These are phyloP conservation scores for Lolium multiflorum DNA, from an alignment of 176 grass and related monocot species.

Conservation along the genomic window DNA sequence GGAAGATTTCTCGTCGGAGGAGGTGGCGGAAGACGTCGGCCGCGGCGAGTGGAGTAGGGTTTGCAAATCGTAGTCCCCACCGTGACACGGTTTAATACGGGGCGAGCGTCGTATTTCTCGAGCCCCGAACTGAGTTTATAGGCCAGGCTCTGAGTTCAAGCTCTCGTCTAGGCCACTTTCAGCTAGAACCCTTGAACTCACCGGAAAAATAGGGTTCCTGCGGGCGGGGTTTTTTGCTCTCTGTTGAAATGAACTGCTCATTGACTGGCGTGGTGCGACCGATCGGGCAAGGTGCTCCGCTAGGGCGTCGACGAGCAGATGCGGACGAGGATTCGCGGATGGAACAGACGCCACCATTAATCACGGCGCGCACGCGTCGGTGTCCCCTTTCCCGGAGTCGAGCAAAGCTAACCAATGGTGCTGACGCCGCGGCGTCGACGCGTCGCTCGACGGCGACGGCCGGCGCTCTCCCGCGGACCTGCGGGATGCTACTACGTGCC, in stretches of 20 bases:
- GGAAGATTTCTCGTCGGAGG: too few species aligned
- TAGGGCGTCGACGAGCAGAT: slow-evolving; percentile 16
- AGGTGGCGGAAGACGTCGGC: too few species aligned
- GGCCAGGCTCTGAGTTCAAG: too few species aligned
- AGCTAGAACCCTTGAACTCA: too few species aligned
- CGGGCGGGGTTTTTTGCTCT: too few species aligned
- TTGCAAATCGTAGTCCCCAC: too few species aligned
- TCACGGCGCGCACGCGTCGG: neutral
- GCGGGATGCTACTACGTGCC: neutral
- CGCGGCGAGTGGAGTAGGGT: too few species aligned
- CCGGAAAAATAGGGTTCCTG: too few species aligned
- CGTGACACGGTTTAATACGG: too few species aligned
- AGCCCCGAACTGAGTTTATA: too few species aligned
- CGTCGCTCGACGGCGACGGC: neutral
- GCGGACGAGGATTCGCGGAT: neutral
- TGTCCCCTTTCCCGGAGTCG: neutral
- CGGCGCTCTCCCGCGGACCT: neutral
- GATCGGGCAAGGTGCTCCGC: neutral
- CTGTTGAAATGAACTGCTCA: neutral
- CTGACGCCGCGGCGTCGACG: neutral
- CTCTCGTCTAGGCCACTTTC: too few species aligned
- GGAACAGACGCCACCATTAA: neutral
- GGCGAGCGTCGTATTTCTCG: too few species aligned
- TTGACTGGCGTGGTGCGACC: slow-evolving; percentile 19
- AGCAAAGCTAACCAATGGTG: neutral